Base-by-base conservation (phyloP, 2,329 filamentous ascomycete species). In the Fusarium marasasianum region DNA sequence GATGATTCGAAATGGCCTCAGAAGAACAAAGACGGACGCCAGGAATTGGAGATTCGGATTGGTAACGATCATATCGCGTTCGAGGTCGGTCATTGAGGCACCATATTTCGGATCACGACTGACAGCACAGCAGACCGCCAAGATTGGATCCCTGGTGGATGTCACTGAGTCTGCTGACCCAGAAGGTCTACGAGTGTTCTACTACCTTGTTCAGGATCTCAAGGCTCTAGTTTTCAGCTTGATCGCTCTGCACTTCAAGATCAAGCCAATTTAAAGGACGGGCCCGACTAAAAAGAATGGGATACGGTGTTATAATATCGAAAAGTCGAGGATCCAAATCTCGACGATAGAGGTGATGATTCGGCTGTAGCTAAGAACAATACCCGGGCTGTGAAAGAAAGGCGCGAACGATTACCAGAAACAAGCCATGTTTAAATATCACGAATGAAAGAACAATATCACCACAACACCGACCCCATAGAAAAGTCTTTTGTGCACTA, bases 1-100 rank as follows among this genome's bases (percentile, higher is more conserved):
- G 96, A 99, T 81, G 96, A 99, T 82, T 93, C 92, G 33, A 98
- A 98, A 82, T 99, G 96, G 96, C 96, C 96, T 2, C 94, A 97
- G 83, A 99, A 98, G 90, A 99, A 99, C 86, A 98, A 98, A 85
- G 96, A 99, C 79, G 96, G 96, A 41, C 91, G 96, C 73, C 96
- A 99, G 82, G 96, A 99, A 85, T 88, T 99, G 54, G 96, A 99
- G 83, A 98, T 99, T 67, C 90, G 95, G 55, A 82, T 99, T 63
- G 96, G 96, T 47, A 96, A 93, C 79, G 96, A 99, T 74, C 96
- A 98, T 82, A 98, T 99, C 77, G 97, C 95, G 4, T 99, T 99
- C 76, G 96, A 99, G 92, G 95, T 95, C 83, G 71, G 87, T 79
- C 48, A 67, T 35, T 13, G 41, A 41, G 11, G 31, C 31, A 35